Percentiles rank a stretch among this genome's conserved stretches.
phyloP scores from a whole-genome alignment of 2,329 filamentous ascomycete genomes.

The Aspergillus quadrilineatus region DNA sequence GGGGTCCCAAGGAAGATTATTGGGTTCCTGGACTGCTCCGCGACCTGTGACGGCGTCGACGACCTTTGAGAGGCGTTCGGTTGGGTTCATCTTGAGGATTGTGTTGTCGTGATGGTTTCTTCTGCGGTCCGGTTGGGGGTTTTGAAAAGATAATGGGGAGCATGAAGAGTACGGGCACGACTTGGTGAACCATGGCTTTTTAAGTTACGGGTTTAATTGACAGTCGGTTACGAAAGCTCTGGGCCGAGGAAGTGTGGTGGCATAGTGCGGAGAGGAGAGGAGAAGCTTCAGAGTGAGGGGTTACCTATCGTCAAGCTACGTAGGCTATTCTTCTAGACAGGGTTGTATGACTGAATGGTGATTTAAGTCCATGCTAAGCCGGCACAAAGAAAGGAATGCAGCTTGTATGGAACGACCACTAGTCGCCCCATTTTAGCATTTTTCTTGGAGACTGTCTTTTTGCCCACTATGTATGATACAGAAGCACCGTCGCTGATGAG shows the following conservation, averaged over 20 bases:
- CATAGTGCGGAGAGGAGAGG: not conserved
- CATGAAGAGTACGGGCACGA: not conserved
- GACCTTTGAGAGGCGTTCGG: not conserved
- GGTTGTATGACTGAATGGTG: not conserved
- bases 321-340: not conserved
- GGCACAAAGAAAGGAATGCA: not conserved
- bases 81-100: slow-evolving; percentile 1
- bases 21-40: slow-evolving; percentile 25
- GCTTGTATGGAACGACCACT: not conserved
- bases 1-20: slow-evolving; percentile 54
- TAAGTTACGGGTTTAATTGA: not conserved
- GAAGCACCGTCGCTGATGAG: slow-evolving; percentile 1
- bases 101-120: not conserved
- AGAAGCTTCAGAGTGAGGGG: not conserved
- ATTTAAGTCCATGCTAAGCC: not conserved
- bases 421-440: slow-evolving; percentile 13
- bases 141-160: not conserved
- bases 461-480: slow-evolving; percentile 14
- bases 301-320: not conserved
- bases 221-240: not conserved
- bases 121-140: not conserved
- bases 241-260: not conserved
- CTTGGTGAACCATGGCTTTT: not conserved
- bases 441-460: slow-evolving; percentile 1
- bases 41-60: slow-evolving; percentile 10